Conservation (phyloP, 1,139 yeast species). For the Kurtzmaniella quercitrusa region DNA sequence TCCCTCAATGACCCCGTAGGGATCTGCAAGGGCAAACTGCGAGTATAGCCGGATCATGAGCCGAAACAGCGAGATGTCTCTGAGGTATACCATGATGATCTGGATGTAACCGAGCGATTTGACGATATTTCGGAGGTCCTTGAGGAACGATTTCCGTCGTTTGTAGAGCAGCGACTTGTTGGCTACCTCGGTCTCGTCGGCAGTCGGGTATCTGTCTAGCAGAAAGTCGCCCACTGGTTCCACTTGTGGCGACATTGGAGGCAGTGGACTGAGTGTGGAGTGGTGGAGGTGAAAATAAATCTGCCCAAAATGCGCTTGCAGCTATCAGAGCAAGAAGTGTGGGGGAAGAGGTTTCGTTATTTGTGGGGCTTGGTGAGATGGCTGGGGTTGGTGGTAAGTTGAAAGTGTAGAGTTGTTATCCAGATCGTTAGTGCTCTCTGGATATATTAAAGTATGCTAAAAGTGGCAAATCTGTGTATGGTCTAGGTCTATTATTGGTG, state of each 20-base stretch:
- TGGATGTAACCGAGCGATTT: conserved; percentile 27
- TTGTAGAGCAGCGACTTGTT: conserved; percentile 35
- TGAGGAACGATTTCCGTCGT: conserved; percentile 35
- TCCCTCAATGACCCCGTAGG: conserved; percentile 12
- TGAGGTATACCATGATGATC: conserved; percentile 28
- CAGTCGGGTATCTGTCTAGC: conserved; percentile 24
- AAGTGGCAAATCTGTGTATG: too few relatives aligned
- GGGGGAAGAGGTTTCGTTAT: too few relatives aligned
- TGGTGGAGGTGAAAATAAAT: not conserved
- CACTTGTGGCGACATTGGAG: not conserved
- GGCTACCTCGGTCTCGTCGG: conserved; percentile 32
- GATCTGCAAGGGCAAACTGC: conserved; percentile 30
- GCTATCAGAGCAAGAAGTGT: too few relatives aligned
- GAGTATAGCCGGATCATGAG: conserved; percentile 22
- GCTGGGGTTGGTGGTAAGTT: too few relatives aligned
- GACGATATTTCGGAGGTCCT: conserved; percentile 28
- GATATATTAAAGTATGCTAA: too few relatives aligned
- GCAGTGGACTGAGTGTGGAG: too few relatives aligned
- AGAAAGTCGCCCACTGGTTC: not conserved
- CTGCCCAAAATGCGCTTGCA: too few relatives aligned
- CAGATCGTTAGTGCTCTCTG: too few relatives aligned
- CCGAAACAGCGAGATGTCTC: conserved; percentile 31
- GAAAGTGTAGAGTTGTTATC: too few relatives aligned
- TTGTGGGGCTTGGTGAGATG: too few relatives aligned
- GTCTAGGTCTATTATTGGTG: too few relatives aligned